Percentiles rank a stretch among this genome's conserved stretches.
Conservation (phyloP, 208 protist genomes). For the Leishmania amazonensis region DNA sequence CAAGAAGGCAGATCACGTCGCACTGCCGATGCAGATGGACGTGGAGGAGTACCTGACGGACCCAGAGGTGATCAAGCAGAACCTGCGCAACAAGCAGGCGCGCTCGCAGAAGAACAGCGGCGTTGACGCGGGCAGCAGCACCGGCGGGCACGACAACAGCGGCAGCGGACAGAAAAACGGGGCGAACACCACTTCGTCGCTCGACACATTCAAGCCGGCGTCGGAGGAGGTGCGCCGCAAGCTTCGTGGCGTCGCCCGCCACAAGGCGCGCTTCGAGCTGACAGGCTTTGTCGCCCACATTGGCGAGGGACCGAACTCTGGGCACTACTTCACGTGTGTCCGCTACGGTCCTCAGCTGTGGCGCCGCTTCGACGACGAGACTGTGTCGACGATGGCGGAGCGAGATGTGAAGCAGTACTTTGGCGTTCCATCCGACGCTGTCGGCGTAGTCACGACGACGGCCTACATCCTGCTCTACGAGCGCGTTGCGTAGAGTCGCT, state of each 20-base stretch:
- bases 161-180: slow-evolving; percentile 5
- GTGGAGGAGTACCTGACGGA: slow-evolving; percentile 78
- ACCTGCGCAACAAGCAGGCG: slow-evolving; percentile 21
- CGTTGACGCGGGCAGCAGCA: background rate
- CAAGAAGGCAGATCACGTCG: slow-evolving; percentile 88
- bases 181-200: background rate
- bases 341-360: slow-evolving; percentile 77
- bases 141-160: background rate
- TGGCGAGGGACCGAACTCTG: slow-evolving; percentile 75
- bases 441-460: slow-evolving; percentile 69
- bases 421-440: slow-evolving; percentile 67
- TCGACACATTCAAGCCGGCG: slow-evolving; percentile 43
- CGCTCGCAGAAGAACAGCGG: slow-evolving; percentile 9
- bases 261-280: slow-evolving; percentile 85
- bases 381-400: slow-evolving; percentile 75
- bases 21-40: slow-evolving; percentile 87
- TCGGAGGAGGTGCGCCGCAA: slow-evolving; percentile 42
- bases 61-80: slow-evolving; percentile 31
- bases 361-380: slow-evolving; percentile 91
- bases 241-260: slow-evolving; percentile 54
- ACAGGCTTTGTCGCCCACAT: slow-evolving; percentile 91
- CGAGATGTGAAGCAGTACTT: slow-evolving; percentile 85
- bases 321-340: slow-evolving; percentile 93
- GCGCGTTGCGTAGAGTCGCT: slow-evolving; percentile 57
- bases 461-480: slow-evolving; percentile 91